Conservation (phyloP, 176 grass and related monocot species). For the Aegilops bicornis region DNA sequence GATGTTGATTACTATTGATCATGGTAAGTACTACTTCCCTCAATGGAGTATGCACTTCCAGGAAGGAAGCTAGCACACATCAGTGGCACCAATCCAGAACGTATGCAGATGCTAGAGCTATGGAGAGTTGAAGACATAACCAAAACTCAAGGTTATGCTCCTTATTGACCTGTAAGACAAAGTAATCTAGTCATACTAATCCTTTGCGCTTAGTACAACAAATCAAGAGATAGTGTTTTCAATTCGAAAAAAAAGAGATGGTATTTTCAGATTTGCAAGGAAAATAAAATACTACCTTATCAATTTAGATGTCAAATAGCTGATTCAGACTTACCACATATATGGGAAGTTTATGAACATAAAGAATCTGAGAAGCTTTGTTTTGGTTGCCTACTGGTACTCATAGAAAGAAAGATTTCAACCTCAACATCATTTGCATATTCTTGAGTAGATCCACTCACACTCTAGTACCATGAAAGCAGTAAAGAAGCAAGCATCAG, state of each 20-base stretch:
- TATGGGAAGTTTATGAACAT: neutral
- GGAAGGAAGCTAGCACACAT: conserved; percentile 78
- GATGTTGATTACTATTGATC: neutral
- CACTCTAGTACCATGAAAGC: too few relatives aligned
- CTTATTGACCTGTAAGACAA: conserved; percentile 60
- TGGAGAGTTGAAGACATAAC: conserved; percentile 18
- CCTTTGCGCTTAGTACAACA: neutral
- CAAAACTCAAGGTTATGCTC: conserved; percentile 37
- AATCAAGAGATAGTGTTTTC: neutral
- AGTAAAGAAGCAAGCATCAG: too few relatives aligned
- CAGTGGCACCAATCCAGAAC: conserved; percentile 54
- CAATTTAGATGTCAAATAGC: conserved; percentile 76
- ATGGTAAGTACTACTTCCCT: conserved; percentile 37
- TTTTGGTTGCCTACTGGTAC: too few relatives aligned
- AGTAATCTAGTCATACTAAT: conserved; percentile 3
- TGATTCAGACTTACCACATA: conserved; percentile 86
- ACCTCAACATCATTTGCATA: too few relatives aligned
- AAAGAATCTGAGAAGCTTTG: too few relatives aligned
- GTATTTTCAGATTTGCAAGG: neutral
- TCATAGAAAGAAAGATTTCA: too few relatives aligned
- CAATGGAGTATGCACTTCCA: conserved; percentile 81
- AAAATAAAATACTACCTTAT: conserved; percentile 42
- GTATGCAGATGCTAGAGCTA: conserved; percentile 65
- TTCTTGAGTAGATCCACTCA: too few relatives aligned
- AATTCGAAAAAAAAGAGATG: too few relatives aligned